Evolutionary conservation across 139 green algal species (phyloP).

Genomic region (Micractinium conductrix): DNA sequence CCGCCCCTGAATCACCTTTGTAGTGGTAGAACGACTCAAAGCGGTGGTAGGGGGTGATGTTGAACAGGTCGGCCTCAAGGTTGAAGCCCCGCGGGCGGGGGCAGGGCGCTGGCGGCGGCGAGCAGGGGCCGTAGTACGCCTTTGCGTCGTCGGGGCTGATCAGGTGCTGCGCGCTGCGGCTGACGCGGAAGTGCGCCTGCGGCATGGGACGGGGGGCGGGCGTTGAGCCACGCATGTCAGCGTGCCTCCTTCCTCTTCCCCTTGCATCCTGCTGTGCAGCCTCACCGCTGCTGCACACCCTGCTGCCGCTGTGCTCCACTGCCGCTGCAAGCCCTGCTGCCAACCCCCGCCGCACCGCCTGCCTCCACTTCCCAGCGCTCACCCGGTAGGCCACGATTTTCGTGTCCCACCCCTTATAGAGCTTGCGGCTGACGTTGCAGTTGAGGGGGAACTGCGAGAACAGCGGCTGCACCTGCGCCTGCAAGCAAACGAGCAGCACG

Average conservation of each 20-base stretch:
- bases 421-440: slow-evolving; percentile 41
- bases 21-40: slow-evolving; percentile 32
- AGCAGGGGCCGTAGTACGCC: slow-evolving; percentile 45
- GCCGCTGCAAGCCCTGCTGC: too few relatives aligned
- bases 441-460: slow-evolving; percentile 52
- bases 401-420: slow-evolving; percentile 38
- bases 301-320: too few relatives aligned
- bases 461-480: slow-evolving; percentile 20
- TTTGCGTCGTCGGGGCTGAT: slow-evolving; percentile 39
- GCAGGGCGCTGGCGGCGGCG: neutral
- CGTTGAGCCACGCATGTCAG: too few relatives aligned
- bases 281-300: too few relatives aligned
- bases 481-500: too few relatives aligned
- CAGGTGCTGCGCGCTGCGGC: slow-evolving; percentile 43
- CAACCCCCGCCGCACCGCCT: too few relatives aligned
- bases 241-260: too few relatives aligned
- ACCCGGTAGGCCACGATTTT: slow-evolving; percentile 51
- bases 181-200: slow-evolving; percentile 40
- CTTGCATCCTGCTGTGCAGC: too few relatives aligned
- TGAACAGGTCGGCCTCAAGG: slow-evolving; percentile 31
- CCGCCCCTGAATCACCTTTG: slow-evolving; percentile 1
- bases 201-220: neutral
- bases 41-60: slow-evolving; percentile 43
- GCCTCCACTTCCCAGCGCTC: slow-evolving; percentile 13
- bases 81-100: slow-evolving; percentile 24